A percentile compares a stretch with the other conserved stretches of the same genome.
These are phyloP conservation scores for Leccinum angustisporum DNA, from an alignment of 1,284 basidiomycete species.

Conservation along the genomic window DNA sequence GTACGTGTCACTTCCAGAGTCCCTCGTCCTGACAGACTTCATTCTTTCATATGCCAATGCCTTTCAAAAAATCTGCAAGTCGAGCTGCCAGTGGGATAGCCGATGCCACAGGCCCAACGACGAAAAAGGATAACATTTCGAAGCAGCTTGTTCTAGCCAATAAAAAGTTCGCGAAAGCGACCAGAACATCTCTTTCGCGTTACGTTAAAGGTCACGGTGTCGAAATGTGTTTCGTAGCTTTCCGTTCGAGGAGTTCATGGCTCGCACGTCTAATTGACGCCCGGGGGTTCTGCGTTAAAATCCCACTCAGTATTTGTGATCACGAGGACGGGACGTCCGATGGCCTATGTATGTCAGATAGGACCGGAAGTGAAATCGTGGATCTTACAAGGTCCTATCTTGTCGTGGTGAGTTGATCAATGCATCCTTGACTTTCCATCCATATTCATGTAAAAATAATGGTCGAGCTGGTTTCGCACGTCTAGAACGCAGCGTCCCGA, in stretches of 20 bases:
- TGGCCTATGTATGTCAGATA: background rate
- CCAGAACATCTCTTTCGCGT: background rate
- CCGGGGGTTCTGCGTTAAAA: constrained; percentile 8
- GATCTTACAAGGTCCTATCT: constrained; percentile 16
- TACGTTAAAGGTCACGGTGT: background rate
- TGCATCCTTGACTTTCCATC: constrained; percentile 2
- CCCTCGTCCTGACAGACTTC: constrained; percentile 2
- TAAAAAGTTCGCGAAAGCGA: background rate
- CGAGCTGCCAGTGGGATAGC: background rate
- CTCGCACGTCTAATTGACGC: background rate
- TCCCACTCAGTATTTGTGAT: background rate
- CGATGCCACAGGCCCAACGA: background rate
- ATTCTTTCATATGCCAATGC: constrained; percentile 15
- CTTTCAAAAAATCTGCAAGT: background rate
- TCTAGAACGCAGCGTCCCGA: background rate
- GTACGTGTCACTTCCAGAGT: constrained; percentile 19
- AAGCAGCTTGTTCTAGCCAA: background rate
- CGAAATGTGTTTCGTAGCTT: constrained; percentile 21
- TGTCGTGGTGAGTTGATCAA: constrained; percentile 5
- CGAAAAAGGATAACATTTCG: background rate
- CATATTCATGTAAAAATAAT: background rate
- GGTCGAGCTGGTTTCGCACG: constrained; percentile 1
- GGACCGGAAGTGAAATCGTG: constrained; percentile 4
- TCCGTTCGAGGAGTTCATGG: constrained; percentile 14
- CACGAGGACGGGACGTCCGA: background rate